These are phyloP conservation scores for Tolypocladium paradoxum DNA, from an alignment of 2,329 filamentous ascomycete species.

Conservation along the genomic window DNA sequence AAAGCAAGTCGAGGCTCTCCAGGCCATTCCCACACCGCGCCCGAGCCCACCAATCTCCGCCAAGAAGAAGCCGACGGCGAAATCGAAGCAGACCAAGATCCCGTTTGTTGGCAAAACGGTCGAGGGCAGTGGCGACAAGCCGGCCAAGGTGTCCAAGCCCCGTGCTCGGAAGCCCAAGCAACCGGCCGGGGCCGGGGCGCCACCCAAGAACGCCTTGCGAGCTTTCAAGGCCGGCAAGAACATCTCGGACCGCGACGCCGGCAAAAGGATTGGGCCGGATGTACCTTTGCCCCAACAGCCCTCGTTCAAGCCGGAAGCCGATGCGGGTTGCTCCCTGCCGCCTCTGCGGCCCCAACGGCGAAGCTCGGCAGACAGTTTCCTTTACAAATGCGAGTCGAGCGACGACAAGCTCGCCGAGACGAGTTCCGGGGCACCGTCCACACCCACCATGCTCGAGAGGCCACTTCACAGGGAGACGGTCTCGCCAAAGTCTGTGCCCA, in stretches of 20 bases:
- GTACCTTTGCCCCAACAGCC: background rate
- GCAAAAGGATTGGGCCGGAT: slow-evolving; percentile 9
- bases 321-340: slow-evolving; percentile 5
- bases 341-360: slow-evolving; percentile 12
- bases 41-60: slow-evolving; percentile 40
- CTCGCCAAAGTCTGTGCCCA: slow-evolving; percentile 31
- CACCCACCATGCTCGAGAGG: slow-evolving; percentile 7
- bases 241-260: slow-evolving; percentile 11
- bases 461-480: slow-evolving; percentile 21
- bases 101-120: slow-evolving; percentile 22
- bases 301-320: background rate
- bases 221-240: slow-evolving; percentile 35
- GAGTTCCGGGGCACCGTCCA: slow-evolving; percentile 8
- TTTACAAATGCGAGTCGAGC: slow-evolving; percentile 7
- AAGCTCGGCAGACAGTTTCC: slow-evolving; percentile 8
- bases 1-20: slow-evolving; percentile 30
- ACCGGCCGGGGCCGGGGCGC: slow-evolving; percentile 22
- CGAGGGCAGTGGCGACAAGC: slow-evolving; percentile 6
- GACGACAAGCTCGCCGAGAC: slow-evolving; percentile 3
- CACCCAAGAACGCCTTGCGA: slow-evolving; percentile 28
- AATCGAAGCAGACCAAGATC: slow-evolving; percentile 42
- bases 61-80: slow-evolving; percentile 23
- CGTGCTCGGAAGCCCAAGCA: slow-evolving; percentile 22
- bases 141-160: slow-evolving; percentile 16
- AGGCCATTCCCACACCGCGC: slow-evolving; percentile 46